phyloP scores from a whole-genome alignment of 345 rosid species.

The Diplotaxis tenuifolia region DNA sequence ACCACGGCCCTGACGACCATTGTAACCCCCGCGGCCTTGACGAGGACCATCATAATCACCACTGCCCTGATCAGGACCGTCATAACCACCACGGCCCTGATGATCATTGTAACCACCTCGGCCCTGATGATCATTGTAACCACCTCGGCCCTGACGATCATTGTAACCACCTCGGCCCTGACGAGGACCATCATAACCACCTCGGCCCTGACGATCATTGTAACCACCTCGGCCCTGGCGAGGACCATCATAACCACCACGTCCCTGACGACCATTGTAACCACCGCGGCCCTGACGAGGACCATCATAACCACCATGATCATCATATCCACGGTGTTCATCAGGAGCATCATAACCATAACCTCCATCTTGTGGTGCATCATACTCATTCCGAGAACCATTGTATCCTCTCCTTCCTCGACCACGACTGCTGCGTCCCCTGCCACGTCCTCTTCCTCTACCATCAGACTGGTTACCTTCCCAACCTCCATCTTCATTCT shows the following conservation, averaged over 20 bases:
- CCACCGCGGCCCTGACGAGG: conserved; percentile 6
- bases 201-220: too few species aligned
- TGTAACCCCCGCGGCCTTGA: conserved; percentile 17
- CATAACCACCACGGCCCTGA: conserved; percentile 17
- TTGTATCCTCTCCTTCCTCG: conserved; percentile 82
- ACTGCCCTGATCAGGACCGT: conserved; percentile 15
- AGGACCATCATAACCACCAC: conserved; percentile 37
- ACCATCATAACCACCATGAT: conserved; percentile 31
- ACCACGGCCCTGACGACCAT: not conserved
- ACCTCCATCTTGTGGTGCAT: conserved; percentile 64
- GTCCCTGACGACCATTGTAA: conserved; percentile 20
- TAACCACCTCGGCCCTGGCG: conserved; percentile 21
- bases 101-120: conserved; percentile 31
- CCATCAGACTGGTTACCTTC: conserved; percentile 62
- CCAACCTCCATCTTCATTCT: conserved; percentile 75
- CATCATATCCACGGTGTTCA: conserved; percentile 33
- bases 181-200: conserved; percentile 33
- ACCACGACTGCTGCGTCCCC: conserved; percentile 75
- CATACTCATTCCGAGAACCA: conserved; percentile 55
- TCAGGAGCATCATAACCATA: conserved; percentile 56
- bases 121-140: conserved; percentile 37
- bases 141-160: conserved; percentile 14
- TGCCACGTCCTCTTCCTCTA: conserved; percentile 88
- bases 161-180: conserved; percentile 15
- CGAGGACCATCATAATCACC: conserved; percentile 30